Evolutionary conservation across 148 eudicot genomes (phyloP).

Genomic region (Cornus florida): DNA sequence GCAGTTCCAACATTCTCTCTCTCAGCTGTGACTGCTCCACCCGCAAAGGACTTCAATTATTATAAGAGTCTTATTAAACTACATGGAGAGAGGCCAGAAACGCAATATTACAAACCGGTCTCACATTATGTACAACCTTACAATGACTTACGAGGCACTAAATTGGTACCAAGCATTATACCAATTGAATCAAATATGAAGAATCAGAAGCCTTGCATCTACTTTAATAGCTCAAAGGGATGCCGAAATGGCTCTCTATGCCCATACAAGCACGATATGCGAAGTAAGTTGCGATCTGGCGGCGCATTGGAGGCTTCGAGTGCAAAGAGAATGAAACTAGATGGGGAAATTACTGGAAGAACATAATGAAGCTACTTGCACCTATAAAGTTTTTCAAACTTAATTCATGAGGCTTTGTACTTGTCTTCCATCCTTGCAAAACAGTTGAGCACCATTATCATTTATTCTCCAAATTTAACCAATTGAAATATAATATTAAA

Average conservation of each 20-base stretch:
- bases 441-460: no score
- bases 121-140: slow-evolving; percentile 2
- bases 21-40: not conserved
- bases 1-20: no score
- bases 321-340: slow-evolving; percentile 28
- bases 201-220: slow-evolving; percentile 33
- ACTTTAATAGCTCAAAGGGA: slow-evolving; percentile 31
- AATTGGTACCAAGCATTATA: slow-evolving; percentile 5
- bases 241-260: slow-evolving; percentile 41
- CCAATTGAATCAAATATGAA: slow-evolving; percentile 14
- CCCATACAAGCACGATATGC: slow-evolving; percentile 26
- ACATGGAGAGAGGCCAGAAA: slow-evolving; percentile 37
- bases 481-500: no score
- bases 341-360: not conserved
- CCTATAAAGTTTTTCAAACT: no score
- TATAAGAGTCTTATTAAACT: slow-evolving; percentile 37
- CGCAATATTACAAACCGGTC: not conserved
- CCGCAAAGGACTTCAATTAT: slow-evolving; percentile 27
- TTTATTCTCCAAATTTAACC: no score
- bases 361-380: no score
- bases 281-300: slow-evolving; percentile 13
- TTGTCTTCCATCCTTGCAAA: no score
- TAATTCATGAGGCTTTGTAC: no score
- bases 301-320: slow-evolving; percentile 9
- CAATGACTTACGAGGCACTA: slow-evolving; percentile 6